Evolutionary conservation across 495 filamentous ascomycete genomes (phyloP).

Genomic region (Parachaetomium inaequale): DNA sequence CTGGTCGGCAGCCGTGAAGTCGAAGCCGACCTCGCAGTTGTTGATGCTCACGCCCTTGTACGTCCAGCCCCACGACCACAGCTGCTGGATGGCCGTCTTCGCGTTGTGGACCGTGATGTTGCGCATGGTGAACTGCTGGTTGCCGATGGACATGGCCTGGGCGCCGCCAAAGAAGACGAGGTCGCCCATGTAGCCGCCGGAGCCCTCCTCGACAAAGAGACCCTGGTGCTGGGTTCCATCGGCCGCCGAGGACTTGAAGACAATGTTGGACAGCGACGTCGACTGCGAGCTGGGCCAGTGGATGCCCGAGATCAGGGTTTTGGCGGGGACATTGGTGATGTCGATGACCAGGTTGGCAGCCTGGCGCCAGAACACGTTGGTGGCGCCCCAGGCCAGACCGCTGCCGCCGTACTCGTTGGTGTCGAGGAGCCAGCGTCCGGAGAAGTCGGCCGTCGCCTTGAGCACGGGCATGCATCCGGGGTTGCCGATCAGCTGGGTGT

Average conservation of each 20-base stretch:
- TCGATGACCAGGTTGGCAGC: conserved; percentile 73
- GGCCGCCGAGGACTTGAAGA: conserved; percentile 59
- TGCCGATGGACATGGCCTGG: conserved; percentile 62
- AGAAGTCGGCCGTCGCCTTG: conserved; percentile 60
- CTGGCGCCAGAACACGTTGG: conserved; percentile 74
- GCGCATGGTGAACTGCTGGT: conserved; percentile 78
- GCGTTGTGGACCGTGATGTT: conserved; percentile 63
- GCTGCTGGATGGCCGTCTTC: conserved; percentile 49
- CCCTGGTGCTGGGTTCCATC: conserved; percentile 64
- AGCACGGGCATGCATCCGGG: conserved; percentile 61
- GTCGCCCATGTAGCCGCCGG: conserved; percentile 70
- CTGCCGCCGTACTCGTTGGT: conserved; percentile 44
- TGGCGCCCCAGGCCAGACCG: conserved; percentile 44
- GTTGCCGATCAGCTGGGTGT: conserved; percentile 67
- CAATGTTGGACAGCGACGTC: conserved; percentile 69
- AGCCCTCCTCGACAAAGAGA: conserved; percentile 71
- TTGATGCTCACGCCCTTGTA: conserved; percentile 65
- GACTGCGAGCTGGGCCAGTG: conserved; percentile 79
- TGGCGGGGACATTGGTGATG: conserved; percentile 53
- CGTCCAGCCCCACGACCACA: conserved; percentile 56
- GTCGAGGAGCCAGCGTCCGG: conserved; percentile 59
- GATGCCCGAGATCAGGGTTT: conserved; percentile 58
- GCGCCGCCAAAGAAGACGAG: conserved; percentile 67
- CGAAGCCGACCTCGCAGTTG: conserved; percentile 62
- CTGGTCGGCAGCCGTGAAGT: conserved; percentile 47